Percentiles rank a stretch among this genome's conserved stretches.
Evolutionary conservation across 331 rosid genomes (phyloP).

Genomic region (Pyracantha coccinea): DNA sequence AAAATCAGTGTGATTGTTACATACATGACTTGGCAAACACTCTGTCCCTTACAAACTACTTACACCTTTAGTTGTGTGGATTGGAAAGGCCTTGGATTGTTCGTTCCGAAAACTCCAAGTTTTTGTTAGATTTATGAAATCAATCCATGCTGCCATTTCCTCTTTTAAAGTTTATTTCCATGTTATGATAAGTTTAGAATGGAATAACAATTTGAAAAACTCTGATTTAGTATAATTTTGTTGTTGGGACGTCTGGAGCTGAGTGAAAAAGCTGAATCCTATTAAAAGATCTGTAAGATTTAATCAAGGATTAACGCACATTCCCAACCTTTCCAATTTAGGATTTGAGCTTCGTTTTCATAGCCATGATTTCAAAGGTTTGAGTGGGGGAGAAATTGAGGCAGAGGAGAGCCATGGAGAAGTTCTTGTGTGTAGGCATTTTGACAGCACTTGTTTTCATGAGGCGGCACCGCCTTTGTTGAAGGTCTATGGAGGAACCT

Average conservation of each 20-base stretch:
- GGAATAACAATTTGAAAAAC: not conserved
- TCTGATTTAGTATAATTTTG: not conserved
- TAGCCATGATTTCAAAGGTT: not conserved
- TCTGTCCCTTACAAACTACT: too few relatives aligned
- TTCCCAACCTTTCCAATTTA: not conserved
- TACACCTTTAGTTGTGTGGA: too few relatives aligned
- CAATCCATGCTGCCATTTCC: not conserved
- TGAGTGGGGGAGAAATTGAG: constrained; percentile 12
- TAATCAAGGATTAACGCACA: not conserved
- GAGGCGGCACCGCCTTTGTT: constrained; percentile 41
- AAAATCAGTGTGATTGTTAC: too few relatives aligned
- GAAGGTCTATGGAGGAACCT: constrained; percentile 43
- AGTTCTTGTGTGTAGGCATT: constrained; percentile 30
- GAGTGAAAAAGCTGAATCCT: not conserved
- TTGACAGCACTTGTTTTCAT: constrained; percentile 21
- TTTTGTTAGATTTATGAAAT: too few relatives aligned
- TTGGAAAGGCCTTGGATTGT: too few relatives aligned
- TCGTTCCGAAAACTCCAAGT: too few relatives aligned
- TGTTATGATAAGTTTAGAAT: not conserved
- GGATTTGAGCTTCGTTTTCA: not conserved
- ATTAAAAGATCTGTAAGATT: not conserved
- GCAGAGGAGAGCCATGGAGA: constrained; percentile 27
- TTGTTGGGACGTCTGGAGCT: not conserved
- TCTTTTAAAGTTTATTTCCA: not conserved
- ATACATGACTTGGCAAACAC: too few relatives aligned